Base-by-base conservation (phyloP, 305 asterid genomes). In the Stenogyne calaminthoides region DNA sequence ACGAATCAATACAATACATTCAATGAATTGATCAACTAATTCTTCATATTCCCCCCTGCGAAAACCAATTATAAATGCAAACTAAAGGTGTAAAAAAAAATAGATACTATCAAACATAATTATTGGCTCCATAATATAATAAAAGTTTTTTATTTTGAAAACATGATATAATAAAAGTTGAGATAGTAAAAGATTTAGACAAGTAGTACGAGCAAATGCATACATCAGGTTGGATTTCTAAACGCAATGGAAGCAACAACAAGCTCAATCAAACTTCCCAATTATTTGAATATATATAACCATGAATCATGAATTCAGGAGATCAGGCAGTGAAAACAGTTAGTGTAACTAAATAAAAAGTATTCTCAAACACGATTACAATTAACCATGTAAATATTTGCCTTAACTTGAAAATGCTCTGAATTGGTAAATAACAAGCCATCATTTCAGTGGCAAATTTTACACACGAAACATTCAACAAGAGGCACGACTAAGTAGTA, bases 381-480 rank as follows among this genome's bases (percentile, higher is more conserved):
- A 69, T 66, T 54, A 64, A 71, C 67, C 70, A 16, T 10, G 68
- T 12, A 70, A 62, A 19, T 22, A 63, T 5, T 66, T 62, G 57
- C 71, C 61, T 16, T 32, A 58, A 54, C 71, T 57, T 39, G 47
- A 59, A 70, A 20, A 56, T 61, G 58, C 46, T 37, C 27, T 27
- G 70, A 37, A 42, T 42, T 39, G 71, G 82, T 70, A 77, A 78
- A 83, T 77, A 74, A 74, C 63, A 65, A 64, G 76, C 77, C 80
- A 70, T 22, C 44, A 61, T 40, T 63, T 51, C 37, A 62, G 59
- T 27, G 76, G 71, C 76, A 66, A 71, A 39, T 22, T 77, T 75
- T 78, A 83, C 81, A 77, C 70, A 55, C 40, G 49, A 64, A 67
- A 55, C 75, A 69, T 74, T 54, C 67, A 34, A 65, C 72, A 67